These are phyloP conservation scores for Phytophthora melonis DNA, from an alignment of 352 stramenopile species.

Conservation along the genomic window DNA sequence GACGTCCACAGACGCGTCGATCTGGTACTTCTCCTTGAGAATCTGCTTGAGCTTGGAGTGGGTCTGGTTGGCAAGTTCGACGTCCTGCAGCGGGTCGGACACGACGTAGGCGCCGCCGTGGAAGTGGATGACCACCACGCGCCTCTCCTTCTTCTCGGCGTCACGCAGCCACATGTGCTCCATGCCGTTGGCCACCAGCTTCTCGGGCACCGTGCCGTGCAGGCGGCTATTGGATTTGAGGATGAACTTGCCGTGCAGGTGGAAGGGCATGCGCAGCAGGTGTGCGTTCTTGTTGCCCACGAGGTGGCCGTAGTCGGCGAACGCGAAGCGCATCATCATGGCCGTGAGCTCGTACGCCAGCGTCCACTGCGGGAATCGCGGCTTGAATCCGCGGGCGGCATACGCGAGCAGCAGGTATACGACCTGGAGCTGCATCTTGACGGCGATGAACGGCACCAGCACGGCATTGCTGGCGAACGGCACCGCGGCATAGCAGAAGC, in stretches of 20 bases:
- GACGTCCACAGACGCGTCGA: conserved; percentile 24
- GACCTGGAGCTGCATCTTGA: conserved; percentile 20
- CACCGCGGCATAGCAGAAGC: conserved; percentile 9
- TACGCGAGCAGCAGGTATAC: conserved; percentile 7
- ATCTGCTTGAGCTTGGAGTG: conserved; percentile 28
- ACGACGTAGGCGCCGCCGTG: conserved; percentile 16
- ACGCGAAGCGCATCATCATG: conserved; percentile 15
- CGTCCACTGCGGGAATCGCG: conserved; percentile 20
- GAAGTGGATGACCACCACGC: conserved; percentile 23
- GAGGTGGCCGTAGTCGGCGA: conserved; percentile 8
- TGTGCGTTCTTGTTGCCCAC: conserved; percentile 15
- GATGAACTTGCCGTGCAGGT: conserved; percentile 15
- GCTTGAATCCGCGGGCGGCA: conserved; percentile 25
- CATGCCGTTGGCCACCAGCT: conserved; percentile 16
- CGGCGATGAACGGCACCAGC: conserved; percentile 14
- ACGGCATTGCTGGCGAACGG: not conserved
- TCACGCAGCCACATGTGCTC: conserved; percentile 27
- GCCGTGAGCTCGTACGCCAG: conserved; percentile 16
- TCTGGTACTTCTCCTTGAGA: conserved; percentile 21
- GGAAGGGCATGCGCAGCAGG: conserved; percentile 4
- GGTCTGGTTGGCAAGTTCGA: conserved; percentile 21
- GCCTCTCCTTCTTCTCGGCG: conserved; percentile 5
- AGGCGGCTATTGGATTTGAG: conserved; percentile 4
- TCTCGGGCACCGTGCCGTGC: conserved; percentile 19
- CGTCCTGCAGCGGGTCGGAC: conserved; percentile 14